A percentile compares a stretch with the other conserved stretches of the same genome.
Evolutionary conservation across 805 yeast genomes (phyloP).

Genomic region (Yamadazyma nakazawae): DNA sequence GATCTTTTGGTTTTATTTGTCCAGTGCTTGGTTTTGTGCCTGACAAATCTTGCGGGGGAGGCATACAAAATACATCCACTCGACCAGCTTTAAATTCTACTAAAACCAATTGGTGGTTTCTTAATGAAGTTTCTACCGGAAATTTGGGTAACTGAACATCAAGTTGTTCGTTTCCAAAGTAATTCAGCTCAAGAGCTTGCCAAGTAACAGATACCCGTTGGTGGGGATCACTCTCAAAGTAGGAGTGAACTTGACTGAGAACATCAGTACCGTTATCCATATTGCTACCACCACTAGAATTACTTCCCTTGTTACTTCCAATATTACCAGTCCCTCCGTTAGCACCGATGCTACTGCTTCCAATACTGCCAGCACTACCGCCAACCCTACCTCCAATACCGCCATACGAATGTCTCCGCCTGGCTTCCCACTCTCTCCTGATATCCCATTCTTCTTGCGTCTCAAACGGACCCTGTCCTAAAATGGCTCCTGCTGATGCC

Average conservation of each 20-base stretch:
- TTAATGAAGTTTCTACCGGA: constrained; percentile 35
- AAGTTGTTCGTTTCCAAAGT: constrained; percentile 26
- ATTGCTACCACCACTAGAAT: neutral
- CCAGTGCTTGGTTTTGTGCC: constrained; percentile 18
- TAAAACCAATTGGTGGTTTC: constrained; percentile 45
- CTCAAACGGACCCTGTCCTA: neutral
- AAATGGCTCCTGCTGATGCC: neutral
- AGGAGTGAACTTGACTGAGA: constrained; percentile 22
- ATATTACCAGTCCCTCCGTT: neutral
- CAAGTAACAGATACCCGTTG: constrained; percentile 37
- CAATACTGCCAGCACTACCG: neutral
- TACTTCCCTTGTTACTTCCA: neutral
- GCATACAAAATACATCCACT: constrained; percentile 69
- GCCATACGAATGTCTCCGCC: constrained; percentile 1
- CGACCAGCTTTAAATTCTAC: constrained; percentile 80
- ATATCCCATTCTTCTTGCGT: constrained; percentile 1
- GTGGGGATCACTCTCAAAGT: constrained; percentile 38
- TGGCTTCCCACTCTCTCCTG: neutral
- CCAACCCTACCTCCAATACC: neutral
- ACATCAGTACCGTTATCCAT: neutral
- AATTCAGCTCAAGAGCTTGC: constrained; percentile 25
- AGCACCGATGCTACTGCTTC: neutral
- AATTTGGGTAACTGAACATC: constrained; percentile 36
- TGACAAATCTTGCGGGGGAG: constrained; percentile 18
- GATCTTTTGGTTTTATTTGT: constrained; percentile 51